Percentiles rank a stretch among this genome's conserved stretches.
Evolutionary conservation across 2,329 filamentous ascomycete species (phyloP).

Genomic region (Colletotrichum horii): DNA sequence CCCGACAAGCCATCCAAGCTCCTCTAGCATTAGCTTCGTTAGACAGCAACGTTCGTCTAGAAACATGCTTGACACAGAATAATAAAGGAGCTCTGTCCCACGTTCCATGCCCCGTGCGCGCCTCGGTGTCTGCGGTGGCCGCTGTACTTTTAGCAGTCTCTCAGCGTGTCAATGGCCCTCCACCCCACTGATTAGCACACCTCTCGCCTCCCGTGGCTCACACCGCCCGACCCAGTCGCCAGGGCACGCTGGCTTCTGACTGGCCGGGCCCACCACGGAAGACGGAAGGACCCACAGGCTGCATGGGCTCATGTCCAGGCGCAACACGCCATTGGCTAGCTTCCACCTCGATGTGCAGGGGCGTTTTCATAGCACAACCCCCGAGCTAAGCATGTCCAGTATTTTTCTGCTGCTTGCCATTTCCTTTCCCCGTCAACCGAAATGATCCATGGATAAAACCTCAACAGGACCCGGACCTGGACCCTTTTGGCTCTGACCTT

Average conservation of each 20-base stretch:
- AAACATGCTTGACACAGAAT: neutral
- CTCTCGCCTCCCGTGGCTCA: conserved; percentile 3
- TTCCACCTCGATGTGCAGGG: neutral
- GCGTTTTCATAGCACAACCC: conserved; percentile 12
- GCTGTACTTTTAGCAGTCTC: neutral
- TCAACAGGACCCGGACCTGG: conserved; percentile 21
- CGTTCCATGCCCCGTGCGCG: conserved; percentile 1
- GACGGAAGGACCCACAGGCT: conserved; percentile 12
- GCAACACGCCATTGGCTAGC: conserved; percentile 3
- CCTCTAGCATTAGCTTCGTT: neutral
- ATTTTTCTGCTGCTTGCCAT: conserved; percentile 11
- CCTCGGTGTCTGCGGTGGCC: neutral
- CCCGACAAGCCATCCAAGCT: neutral
- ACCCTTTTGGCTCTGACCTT: conserved; percentile 11
- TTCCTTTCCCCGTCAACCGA: conserved; percentile 23
- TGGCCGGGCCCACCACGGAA: conserved; percentile 3
- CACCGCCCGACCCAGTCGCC: conserved; percentile 16
- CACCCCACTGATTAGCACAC: conserved; percentile 3
- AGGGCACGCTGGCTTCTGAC: neutral
- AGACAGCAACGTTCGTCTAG: neutral
- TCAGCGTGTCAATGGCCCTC: neutral
- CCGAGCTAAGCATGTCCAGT: neutral
- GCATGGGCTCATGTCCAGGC: conserved; percentile 12
- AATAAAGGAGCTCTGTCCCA: conserved; percentile 14
- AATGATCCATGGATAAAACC: conserved; percentile 26